These are phyloP conservation scores for Salpingoeca rosetta DNA, from an alignment of 78 protist species.

Conservation along the genomic window DNA sequence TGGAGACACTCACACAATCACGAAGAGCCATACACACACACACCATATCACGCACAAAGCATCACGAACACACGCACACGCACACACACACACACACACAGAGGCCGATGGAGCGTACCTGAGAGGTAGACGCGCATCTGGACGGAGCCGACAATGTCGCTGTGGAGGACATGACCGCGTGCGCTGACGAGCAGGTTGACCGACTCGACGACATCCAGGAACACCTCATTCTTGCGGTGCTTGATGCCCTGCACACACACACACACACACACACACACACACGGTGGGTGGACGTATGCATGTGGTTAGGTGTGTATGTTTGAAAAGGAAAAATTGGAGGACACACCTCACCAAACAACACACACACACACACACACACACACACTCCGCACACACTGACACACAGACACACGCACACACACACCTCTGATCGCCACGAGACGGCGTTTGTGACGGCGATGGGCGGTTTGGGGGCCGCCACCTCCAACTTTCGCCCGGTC, in stretches of 20 bases:
- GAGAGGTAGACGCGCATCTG: conserved; percentile 78
- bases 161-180: conserved; percentile 73
- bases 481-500: conserved; percentile 66
- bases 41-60: too few relatives aligned
- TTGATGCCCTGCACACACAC: conserved; percentile 86
- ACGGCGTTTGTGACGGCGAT: conserved; percentile 54
- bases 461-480: conserved; percentile 23
- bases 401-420: too few relatives aligned
- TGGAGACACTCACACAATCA: too few relatives aligned
- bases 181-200: conserved; percentile 45
- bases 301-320: too few relatives aligned
- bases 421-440: conserved; percentile 76
- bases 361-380: conserved; percentile 54
- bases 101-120: too few relatives aligned
- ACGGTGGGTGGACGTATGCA: too few relatives aligned
- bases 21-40: too few relatives aligned
- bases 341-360: conserved; percentile 28
- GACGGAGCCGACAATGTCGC: conserved; percentile 86
- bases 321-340: not conserved
- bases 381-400: too few relatives aligned
- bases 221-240: conserved; percentile 90
- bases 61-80: too few relatives aligned
- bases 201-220: conserved; percentile 83
- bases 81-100: too few relatives aligned
- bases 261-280: too few relatives aligned